A percentile compares a stretch with the other conserved stretches of the same genome.
Evolutionary conservation across 148 eudicot genomes (phyloP).

Genomic region (Rhododendron vialii): DNA sequence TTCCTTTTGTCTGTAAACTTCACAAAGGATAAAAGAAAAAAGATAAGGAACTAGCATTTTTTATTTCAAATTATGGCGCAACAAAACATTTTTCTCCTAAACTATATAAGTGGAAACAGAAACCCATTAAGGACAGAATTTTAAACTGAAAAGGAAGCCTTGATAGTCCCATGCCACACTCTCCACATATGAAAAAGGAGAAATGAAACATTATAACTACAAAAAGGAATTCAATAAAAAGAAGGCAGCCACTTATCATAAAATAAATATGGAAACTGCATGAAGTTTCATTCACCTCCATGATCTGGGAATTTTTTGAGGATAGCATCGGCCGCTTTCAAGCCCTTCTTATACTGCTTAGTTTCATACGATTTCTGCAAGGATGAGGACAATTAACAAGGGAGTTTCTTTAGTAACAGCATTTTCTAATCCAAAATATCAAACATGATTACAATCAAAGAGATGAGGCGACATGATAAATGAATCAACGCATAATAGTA

Average conservation of each 20-base stretch:
- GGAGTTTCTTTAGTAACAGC: not conserved
- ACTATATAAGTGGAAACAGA: not conserved
- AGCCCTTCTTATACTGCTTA: constrained; percentile 94
- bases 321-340: constrained; percentile 95
- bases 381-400: not conserved
- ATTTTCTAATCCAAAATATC: not conserved
- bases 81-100: not conserved
- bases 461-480: not conserved
- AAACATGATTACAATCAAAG: not conserved
- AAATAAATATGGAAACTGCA: not conserved
- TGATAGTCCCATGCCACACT: not conserved
- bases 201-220: not conserved
- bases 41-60: not conserved
- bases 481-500: not conserved
- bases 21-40: not conserved
- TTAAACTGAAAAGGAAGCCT: not conserved
- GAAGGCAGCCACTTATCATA: not conserved
- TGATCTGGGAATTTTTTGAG: constrained; percentile 93
- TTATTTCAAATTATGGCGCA: not conserved
- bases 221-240: not conserved
- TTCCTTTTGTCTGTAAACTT: not conserved
- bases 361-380: constrained; percentile 94
- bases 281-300: constrained; percentile 64
- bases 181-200: not conserved
- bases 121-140: not conserved